Conservation (phyloP, 345 rosid species). For the Citrus glauca region DNA sequence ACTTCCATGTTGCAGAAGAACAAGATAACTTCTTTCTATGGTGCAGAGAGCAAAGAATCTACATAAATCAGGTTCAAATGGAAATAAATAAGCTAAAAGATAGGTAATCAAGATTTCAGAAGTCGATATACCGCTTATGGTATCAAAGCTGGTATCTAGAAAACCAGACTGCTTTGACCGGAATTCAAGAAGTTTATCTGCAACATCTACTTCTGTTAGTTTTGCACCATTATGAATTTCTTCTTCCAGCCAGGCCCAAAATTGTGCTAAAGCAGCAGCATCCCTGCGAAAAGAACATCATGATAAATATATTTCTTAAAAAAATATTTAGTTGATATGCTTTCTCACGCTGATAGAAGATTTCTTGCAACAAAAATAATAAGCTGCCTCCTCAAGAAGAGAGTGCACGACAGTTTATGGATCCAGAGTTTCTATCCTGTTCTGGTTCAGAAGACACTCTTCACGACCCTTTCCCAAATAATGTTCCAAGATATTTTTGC, state of each 20-base stretch:
- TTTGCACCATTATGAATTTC: conserved; percentile 56
- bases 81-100: neutral
- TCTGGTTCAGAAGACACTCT: neutral
- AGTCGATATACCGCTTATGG: conserved; percentile 74
- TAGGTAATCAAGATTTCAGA: conserved; percentile 12
- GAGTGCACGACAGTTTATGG: neutral
- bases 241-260: conserved; percentile 93
- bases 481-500: neutral
- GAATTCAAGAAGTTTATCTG: conserved; percentile 79
- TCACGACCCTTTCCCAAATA: neutral
- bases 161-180: conserved; percentile 82
- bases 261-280: conserved; percentile 89
- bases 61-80: neutral
- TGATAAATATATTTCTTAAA: neutral
- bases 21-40: neutral
- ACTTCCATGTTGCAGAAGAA: neutral
- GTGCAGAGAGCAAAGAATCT: neutral
- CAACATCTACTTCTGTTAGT: conserved; percentile 87
- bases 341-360: neutral
- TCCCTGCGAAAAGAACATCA: conserved; percentile 49
- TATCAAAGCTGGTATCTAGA: conserved; percentile 90
- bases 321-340: neutral
- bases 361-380: neutral
- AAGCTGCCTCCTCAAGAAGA: neutral
- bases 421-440: neutral